Evolutionary conservation across 768 basidiomycete genomes (phyloP).

Genomic region (Boletus tomentosulus): DNA sequence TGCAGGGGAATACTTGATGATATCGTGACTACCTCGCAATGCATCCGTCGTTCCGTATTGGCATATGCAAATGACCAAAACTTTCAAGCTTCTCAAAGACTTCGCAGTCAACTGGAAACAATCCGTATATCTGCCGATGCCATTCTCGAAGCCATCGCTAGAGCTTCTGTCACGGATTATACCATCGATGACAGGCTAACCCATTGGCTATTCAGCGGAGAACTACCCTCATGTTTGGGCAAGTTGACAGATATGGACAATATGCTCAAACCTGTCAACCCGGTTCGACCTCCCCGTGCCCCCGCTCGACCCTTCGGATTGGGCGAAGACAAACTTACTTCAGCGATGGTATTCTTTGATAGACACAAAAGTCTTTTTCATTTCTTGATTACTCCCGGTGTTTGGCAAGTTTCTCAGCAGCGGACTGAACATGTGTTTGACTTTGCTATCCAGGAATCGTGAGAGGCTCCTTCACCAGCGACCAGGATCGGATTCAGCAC

Average conservation of each 20-base stretch:
- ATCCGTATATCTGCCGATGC: too few relatives aligned
- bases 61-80: neutral
- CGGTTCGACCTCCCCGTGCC: too few relatives aligned
- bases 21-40: neutral
- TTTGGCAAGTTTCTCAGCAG: neutral
- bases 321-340: neutral
- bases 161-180: neutral
- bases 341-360: neutral
- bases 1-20: neutral
- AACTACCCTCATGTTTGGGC: neutral
- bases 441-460: too few relatives aligned
- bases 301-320: neutral
- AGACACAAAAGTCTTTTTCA: neutral
- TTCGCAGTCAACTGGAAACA: too few relatives aligned
- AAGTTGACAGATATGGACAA: neutral
- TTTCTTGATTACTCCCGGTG: neutral
- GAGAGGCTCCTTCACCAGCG: neutral
- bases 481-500: neutral
- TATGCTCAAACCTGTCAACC: neutral
- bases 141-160: neutral
- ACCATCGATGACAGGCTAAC: too few relatives aligned
- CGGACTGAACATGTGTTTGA: neutral
- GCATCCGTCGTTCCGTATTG: neutral
- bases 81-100: neutral
- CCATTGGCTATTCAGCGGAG: neutral